These are phyloP conservation scores for Trichosanthes truncata DNA, from an alignment of 306 rosid species.

Conservation along the genomic window DNA sequence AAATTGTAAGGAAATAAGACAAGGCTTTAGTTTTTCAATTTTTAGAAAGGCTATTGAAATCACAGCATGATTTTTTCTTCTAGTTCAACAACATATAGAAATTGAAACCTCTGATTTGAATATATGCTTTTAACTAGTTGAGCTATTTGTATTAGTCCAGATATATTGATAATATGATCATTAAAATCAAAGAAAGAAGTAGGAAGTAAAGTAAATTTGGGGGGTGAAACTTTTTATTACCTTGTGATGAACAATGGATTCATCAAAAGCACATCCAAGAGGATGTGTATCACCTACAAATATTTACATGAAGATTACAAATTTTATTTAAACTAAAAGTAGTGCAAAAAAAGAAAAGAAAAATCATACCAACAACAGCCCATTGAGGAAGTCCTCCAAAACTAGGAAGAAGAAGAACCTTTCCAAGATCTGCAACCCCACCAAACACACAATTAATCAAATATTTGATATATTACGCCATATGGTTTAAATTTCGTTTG, in stretches of 20 bases:
- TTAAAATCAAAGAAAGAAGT: neutral
- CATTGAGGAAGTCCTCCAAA: constrained; percentile 65
- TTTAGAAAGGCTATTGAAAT: too few relatives aligned
- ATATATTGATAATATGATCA: too few relatives aligned
- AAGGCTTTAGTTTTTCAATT: too few relatives aligned
- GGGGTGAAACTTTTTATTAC: constrained; percentile 5
- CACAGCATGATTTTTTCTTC: too few relatives aligned
- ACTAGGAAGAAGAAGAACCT: constrained; percentile 46
- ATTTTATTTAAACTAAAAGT: neutral
- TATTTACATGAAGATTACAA: neutral
- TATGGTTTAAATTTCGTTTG: too few relatives aligned
- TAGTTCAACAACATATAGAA: too few relatives aligned
- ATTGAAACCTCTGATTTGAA: too few relatives aligned
- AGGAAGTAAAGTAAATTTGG: neutral
- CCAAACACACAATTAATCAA: neutral
- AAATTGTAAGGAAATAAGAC: too few relatives aligned
- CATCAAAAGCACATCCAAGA: constrained; percentile 64
- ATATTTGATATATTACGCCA: too few relatives aligned
- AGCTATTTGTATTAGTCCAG: too few relatives aligned
- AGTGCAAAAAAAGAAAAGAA: neutral
- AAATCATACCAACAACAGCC: constrained; percentile 56
- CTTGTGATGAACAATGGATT: constrained; percentile 51
- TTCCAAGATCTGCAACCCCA: constrained; percentile 40
- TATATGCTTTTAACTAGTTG: too few relatives aligned
- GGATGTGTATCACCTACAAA: constrained; percentile 60